Percentiles rank a stretch among this genome's conserved stretches.
Conservation (phyloP, 1,139 yeast species). For the Nakaseomyces glabratus region DNA sequence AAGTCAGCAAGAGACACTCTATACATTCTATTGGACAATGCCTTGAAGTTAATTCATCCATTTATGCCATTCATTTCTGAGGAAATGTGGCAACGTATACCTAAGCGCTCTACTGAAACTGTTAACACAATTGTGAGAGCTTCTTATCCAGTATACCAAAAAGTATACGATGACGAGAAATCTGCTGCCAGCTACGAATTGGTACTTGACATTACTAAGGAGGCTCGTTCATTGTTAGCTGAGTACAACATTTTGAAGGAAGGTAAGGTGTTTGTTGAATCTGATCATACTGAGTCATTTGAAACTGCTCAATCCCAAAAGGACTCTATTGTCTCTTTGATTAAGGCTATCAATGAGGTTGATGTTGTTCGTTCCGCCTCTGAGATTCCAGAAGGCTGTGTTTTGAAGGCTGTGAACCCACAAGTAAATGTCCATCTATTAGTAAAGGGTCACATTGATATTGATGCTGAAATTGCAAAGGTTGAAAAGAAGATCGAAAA, state of each 20-base stretch:
- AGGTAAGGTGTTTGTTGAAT: slow-evolving; percentile 77
- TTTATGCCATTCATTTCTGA: slow-evolving; percentile 97
- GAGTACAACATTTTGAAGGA: slow-evolving; percentile 84
- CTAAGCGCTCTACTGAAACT: slow-evolving; percentile 68
- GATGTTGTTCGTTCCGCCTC: slow-evolving; percentile 48
- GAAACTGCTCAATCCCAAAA: slow-evolving; percentile 57
- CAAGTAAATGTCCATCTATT: slow-evolving; percentile 79
- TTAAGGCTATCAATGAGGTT: slow-evolving; percentile 77
- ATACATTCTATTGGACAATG: slow-evolving; percentile 87
- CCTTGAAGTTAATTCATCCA: slow-evolving; percentile 88
- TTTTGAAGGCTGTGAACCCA: slow-evolving; percentile 70
- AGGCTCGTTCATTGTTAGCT: slow-evolving; percentile 83
- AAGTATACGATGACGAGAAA: slow-evolving; percentile 51
- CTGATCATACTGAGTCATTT: slow-evolving; percentile 38
- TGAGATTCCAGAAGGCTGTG: slow-evolving; percentile 80
- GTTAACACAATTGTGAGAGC: slow-evolving; percentile 73
- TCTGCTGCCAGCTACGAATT: slow-evolving; percentile 72
- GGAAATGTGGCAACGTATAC: slow-evolving; percentile 98
- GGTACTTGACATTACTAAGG: slow-evolving; percentile 78
- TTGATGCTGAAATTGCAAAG: slow-evolving; percentile 82
- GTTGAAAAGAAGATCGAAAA: slow-evolving; percentile 66
- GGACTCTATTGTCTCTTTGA: slow-evolving; percentile 77
- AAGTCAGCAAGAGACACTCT: slow-evolving; percentile 89
- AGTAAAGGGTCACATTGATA: slow-evolving; percentile 90
- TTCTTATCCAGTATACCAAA: slow-evolving; percentile 58